Evolutionary conservation across 208 protist genomes (phyloP).

Genomic region (Naegleria lovaniensis): DNA sequence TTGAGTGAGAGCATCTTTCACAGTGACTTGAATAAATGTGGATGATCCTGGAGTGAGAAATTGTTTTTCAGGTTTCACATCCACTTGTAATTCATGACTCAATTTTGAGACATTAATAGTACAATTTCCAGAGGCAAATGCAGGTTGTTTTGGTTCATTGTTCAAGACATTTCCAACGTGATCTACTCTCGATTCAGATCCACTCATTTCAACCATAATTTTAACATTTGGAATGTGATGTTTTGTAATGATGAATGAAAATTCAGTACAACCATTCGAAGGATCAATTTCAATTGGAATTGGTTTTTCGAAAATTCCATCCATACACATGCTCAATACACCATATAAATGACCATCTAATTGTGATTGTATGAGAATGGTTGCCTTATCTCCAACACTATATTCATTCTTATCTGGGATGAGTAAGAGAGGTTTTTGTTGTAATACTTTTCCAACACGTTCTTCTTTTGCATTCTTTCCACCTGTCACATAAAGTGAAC

Average conservation of each 20-base stretch:
- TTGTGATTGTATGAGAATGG: slow-evolving; percentile 2
- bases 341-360: not conserved
- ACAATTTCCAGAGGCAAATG: not conserved
- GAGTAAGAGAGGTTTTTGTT: not conserved
- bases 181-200: not conserved
- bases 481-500: not conserved
- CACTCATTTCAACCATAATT: not conserved
- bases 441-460: not conserved
- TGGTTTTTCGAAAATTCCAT: not conserved
- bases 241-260: not conserved
- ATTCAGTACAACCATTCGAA: not conserved
- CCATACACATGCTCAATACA: not conserved
- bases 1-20: not conserved
- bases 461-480: not conserved
- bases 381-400: not conserved
- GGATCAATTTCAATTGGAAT: not conserved
- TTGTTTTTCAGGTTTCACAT: not conserved
- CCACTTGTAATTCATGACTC: not conserved
- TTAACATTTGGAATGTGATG: not conserved
- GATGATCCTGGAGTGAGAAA: not conserved
- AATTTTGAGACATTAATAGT: not conserved
- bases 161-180: too few relatives aligned
- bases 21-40: not conserved
- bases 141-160: not conserved
- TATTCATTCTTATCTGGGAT: slow-evolving; percentile 1